Evolutionary conservation across 2,329 filamentous ascomycete genomes (phyloP).

Genomic region (Arthrinium phaeospermum): DNA sequence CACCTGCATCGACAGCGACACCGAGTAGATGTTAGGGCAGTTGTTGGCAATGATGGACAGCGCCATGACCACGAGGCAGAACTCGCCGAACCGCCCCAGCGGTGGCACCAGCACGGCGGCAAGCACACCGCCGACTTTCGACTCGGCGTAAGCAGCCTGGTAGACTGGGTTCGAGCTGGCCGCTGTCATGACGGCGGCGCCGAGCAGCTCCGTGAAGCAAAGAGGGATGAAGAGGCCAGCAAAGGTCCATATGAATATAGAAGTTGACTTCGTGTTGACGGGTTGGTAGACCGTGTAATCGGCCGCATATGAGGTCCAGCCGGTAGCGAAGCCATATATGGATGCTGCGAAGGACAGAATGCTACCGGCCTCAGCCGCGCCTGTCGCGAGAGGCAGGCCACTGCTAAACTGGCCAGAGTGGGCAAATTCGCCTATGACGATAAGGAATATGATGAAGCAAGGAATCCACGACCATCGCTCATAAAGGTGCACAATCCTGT

Average conservation of each 20-base stretch:
- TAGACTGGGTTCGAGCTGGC: slow-evolving; percentile 62
- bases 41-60: slow-evolving; percentile 74
- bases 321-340: slow-evolving; percentile 71
- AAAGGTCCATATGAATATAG: slow-evolving; percentile 74
- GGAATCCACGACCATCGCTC: slow-evolving; percentile 80
- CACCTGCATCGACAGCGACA: slow-evolving; percentile 70
- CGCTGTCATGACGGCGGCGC: slow-evolving; percentile 72
- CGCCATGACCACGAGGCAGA: slow-evolving; percentile 71
- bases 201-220: slow-evolving; percentile 76
- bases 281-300: slow-evolving; percentile 86
- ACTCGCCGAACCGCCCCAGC: slow-evolving; percentile 72
- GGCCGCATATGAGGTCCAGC: slow-evolving; percentile 77
- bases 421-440: slow-evolving; percentile 71
- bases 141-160: slow-evolving; percentile 56
- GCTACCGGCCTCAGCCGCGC: slow-evolving; percentile 63
- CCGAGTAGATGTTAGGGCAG: slow-evolving; percentile 75
- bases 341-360: slow-evolving; percentile 70
- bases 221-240: slow-evolving; percentile 73
- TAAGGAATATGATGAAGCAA: slow-evolving; percentile 73
- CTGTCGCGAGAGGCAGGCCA: slow-evolving; percentile 59
- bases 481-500: slow-evolving; percentile 78
- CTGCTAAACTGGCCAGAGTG: slow-evolving; percentile 69
- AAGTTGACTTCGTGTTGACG: slow-evolving; percentile 58
- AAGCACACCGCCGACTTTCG: slow-evolving; percentile 71
- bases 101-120: slow-evolving; percentile 67